Base-by-base conservation (phyloP, 1,284 basidiomycete species). In the Moesziomyces globuligerus region DNA sequence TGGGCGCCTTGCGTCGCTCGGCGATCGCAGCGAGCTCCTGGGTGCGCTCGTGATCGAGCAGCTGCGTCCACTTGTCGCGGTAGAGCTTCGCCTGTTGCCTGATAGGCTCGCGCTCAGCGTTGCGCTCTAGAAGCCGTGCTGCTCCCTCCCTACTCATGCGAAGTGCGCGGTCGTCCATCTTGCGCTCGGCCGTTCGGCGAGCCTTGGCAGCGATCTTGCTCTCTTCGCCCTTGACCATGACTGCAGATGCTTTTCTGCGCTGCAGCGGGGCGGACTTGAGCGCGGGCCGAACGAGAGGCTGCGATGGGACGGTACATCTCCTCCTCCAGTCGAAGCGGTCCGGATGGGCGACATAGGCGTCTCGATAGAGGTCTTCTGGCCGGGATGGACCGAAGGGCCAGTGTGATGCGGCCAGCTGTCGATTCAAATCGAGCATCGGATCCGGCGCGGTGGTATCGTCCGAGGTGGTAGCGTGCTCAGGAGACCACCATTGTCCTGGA, bases 41-140 rank as follows among this genome's bases (percentile, higher is more conserved):
- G 28, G 49, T 59, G 37, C 72, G 67, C 48, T 78, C 76, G 41
- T 56, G 32, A 21, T 72, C 41, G 36, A 78, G 67, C 17, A 75
- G 53, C 17, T 56, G 61, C 18, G 47, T 47, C 76, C 76, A 78
- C 7, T 56, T 62, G 23, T 65, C 47, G 17, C 71, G 67, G 42
- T 78, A 78, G 2, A 43, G 34, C 17, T 46, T 54, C 8, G 64
- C 64, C 20, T 59, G 39, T n/a, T 51, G 44, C 7, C 62, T 53
- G 20, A 71, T 46, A 7, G 51, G 60, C 26, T 61, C 60, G 4
- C 67, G 67, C 21, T 64, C 60, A 18, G 51, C 67, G 18, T 59
- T 43, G 23, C 60, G 50, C 24, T 44, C 26, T 23, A 64, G 51
- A 1, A 56, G 44, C 18, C 56, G 44, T 5, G 38, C 41, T 18